Conservation (phyloP, 805 yeast genomes). For the Kazachstania africana region DNA sequence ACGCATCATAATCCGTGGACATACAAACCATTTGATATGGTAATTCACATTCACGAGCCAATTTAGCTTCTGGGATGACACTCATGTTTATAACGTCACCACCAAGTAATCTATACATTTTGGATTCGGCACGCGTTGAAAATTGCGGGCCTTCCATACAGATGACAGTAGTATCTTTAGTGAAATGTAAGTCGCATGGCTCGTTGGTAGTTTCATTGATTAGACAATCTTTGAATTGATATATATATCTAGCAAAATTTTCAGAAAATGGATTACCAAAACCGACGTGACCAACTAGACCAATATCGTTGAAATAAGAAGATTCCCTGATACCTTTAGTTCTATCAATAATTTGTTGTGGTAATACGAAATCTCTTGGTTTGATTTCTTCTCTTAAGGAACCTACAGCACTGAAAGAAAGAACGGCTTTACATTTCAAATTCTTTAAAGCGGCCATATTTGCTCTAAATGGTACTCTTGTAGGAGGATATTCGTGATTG, state of each 20-base stretch:
- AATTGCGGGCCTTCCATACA: constrained; percentile 99
- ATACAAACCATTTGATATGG: constrained; percentile 96
- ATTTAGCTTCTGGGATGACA: constrained; percentile 91
- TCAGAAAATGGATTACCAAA: constrained; percentile 95
- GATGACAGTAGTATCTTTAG: constrained; percentile 68
- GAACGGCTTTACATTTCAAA: constrained; percentile 74
- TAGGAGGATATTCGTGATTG: constrained; percentile 80
- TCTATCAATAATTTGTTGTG: constrained; percentile 92
- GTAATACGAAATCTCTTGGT: constrained; percentile 95
- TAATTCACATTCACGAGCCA: constrained; percentile 95
- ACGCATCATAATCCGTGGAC: constrained; percentile 98
- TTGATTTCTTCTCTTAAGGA: constrained; percentile 78
- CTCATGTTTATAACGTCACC: constrained; percentile 96
- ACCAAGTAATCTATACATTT: constrained; percentile 75
- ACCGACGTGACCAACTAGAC: constrained; percentile 93
- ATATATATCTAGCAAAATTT: constrained; percentile 53
- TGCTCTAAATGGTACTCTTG: constrained; percentile 87
- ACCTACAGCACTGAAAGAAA: constrained; percentile 95
- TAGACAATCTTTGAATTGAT: constrained; percentile 45
- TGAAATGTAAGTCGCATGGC: constrained; percentile 58
- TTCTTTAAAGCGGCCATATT: constrained; percentile 91
- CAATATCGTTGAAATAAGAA: constrained; percentile 73
- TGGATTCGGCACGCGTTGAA: constrained; percentile 92
- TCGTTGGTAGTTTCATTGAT: constrained; percentile 38
- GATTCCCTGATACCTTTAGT: constrained; percentile 90